Percentiles rank a stretch among this genome's conserved stretches.
phyloP scores from a whole-genome alignment of 2,329 filamentous ascomycete genomes.

The Herpomyces periplanetae region DNA sequence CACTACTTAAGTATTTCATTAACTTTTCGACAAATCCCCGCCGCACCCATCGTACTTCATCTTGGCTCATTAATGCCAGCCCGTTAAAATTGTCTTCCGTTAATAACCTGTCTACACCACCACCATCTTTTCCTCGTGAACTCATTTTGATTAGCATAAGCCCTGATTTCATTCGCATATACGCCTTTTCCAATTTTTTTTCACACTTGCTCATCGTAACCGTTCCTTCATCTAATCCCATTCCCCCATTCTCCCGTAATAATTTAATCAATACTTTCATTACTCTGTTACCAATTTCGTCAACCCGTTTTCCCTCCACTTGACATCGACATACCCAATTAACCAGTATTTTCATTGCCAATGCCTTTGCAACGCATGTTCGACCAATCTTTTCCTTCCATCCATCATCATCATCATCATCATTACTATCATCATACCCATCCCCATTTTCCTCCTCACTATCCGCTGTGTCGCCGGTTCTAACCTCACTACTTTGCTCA shows the following conservation, averaged over 20 bases:
- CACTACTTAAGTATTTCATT: slow-evolving; percentile 52
- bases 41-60: slow-evolving; percentile 30
- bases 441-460: slow-evolving; percentile 22
- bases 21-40: slow-evolving; percentile 41
- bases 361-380: slow-evolving; percentile 42
- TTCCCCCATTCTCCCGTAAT: no score
- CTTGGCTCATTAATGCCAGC: slow-evolving; percentile 43
- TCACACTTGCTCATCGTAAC: no score
- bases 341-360: slow-evolving; percentile 47
- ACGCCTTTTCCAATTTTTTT: no score
- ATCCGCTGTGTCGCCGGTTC: slow-evolving; percentile 18
- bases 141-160: no score
- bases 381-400: slow-evolving; percentile 23
- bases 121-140: no score
- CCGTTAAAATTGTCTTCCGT: slow-evolving; percentile 34
- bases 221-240: no score
- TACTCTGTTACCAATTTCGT: no score
- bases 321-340: slow-evolving; percentile 51
- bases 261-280: no score
- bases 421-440: slow-evolving; percentile 21
- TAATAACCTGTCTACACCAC: slow-evolving; percentile 35
- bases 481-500: no score
- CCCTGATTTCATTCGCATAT: no score
- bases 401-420: slow-evolving; percentile 7
- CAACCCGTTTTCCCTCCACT: no score